Conservation (phyloP, 495 filamentous ascomycete species). For the Venustampulla echinocandica region DNA sequence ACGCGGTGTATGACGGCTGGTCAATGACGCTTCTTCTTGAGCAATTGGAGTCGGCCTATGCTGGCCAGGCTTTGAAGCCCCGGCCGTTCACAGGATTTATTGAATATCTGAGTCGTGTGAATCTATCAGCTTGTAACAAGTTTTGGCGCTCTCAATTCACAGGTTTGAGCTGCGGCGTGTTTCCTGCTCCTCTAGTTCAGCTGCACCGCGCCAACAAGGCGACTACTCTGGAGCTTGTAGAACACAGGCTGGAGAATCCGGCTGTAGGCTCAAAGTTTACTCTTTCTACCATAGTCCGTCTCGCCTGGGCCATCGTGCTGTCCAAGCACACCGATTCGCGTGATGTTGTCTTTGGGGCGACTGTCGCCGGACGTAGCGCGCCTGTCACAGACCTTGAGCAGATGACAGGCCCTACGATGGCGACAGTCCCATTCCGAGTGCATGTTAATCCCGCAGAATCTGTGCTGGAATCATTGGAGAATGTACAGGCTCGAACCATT, state of each 20-base stretch:
- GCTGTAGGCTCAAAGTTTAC: not conserved
- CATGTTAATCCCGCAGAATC: slow-evolving; percentile 49
- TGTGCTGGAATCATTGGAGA: slow-evolving; percentile 35
- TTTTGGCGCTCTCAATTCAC: not conserved
- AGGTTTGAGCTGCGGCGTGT: not conserved
- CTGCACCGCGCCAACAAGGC: not conserved
- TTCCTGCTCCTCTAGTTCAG: not conserved
- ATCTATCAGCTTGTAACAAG: not conserved
- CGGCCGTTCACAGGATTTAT: not conserved
- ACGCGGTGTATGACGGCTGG: slow-evolving; percentile 63
- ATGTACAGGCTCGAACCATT: slow-evolving; percentile 47
- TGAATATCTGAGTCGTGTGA: not conserved
- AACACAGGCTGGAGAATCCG: not conserved
- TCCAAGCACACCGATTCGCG: slow-evolving; percentile 35
- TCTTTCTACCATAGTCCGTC: not conserved
- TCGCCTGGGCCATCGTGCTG: slow-evolving; percentile 34
- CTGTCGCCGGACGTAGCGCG: slow-evolving; percentile 2
- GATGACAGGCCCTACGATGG: slow-evolving; percentile 7
- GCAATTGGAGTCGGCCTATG: not conserved
- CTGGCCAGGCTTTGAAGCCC: not conserved
- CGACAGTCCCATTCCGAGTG: slow-evolving; percentile 9
- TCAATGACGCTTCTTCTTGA: slow-evolving; percentile 38
- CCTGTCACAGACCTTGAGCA: slow-evolving; percentile 1
- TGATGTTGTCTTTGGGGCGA: slow-evolving; percentile 37
- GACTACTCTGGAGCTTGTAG: slow-evolving; percentile 16